Conservation (phyloP, 345 rosid genomes). For the Aurinia saxatilis region DNA sequence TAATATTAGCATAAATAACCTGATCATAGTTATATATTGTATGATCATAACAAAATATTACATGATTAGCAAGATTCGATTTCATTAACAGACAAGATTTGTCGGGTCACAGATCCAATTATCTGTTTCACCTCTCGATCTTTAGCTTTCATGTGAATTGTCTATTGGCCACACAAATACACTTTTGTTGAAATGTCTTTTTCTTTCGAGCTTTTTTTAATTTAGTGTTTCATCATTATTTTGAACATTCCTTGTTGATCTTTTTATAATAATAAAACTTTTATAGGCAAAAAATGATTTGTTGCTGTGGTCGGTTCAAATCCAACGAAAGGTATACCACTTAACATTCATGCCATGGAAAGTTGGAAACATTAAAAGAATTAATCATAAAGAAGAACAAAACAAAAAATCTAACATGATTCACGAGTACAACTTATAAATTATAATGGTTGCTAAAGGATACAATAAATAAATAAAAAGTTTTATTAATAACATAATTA, state of each 20-base stretch:
- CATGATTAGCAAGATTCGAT: not conserved
- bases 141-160: not conserved
- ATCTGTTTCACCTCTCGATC: not conserved
- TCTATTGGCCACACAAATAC: slow-evolving; percentile 7
- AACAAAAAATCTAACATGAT: not conserved
- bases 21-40: not conserved
- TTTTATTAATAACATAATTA: not conserved
- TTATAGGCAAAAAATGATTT: not conserved
- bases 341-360: not conserved
- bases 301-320: slow-evolving; percentile 9
- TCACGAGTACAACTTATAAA: too few relatives aligned
- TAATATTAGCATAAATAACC: not conserved
- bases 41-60: not conserved
- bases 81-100: not conserved
- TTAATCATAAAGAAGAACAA: slow-evolving; percentile 10
- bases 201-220: not conserved
- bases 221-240: not conserved
- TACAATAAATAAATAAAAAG: not conserved
- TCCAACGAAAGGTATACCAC: slow-evolving; percentile 5
- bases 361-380: not conserved
- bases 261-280: not conserved
- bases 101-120: not conserved
- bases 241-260: not conserved
- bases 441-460: too few relatives aligned
- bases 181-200: slow-evolving; percentile 5